These are phyloP conservation scores for Leucosporidium yakuticum DNA, from an alignment of 768 basidiomycete species.

Conservation along the genomic window DNA sequence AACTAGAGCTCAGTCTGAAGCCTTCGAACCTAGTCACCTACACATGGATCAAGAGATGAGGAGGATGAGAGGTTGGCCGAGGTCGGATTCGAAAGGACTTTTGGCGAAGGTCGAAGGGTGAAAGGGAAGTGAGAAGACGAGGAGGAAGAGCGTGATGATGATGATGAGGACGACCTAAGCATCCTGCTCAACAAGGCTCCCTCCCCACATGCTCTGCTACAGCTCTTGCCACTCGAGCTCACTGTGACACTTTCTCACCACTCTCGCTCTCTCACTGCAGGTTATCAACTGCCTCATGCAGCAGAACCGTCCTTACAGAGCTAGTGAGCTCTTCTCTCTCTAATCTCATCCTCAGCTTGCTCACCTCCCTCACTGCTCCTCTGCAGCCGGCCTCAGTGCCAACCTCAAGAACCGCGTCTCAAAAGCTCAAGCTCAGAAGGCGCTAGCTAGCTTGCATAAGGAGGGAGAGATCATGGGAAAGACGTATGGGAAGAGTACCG, in stretches of 20 bases:
- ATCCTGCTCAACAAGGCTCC: too few species aligned
- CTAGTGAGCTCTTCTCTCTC: not conserved
- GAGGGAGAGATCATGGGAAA: conserved; percentile 5
- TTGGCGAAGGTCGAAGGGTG: too few species aligned
- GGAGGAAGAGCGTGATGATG: too few species aligned
- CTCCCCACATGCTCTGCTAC: too few species aligned
- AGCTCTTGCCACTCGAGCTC: not conserved
- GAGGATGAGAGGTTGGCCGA: too few species aligned
- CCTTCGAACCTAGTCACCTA: too few species aligned
- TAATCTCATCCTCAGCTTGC: not conserved
- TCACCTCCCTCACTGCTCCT: not conserved
- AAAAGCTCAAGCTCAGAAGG: not conserved
- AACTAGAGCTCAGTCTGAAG: too few species aligned
- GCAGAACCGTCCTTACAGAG: conserved; percentile 1
- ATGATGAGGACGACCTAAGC: too few species aligned
- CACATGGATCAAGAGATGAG: too few species aligned
- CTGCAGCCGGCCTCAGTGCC: not conserved
- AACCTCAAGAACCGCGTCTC: conserved; percentile 1
- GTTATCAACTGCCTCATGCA: not conserved
- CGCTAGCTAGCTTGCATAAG: not conserved
- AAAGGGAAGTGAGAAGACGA: too few species aligned
- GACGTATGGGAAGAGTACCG: not conserved
- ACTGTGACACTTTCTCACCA: not conserved
- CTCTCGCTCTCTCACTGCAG: not conserved
- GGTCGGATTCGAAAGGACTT: too few species aligned